phyloP scores from a whole-genome alignment of 108 stramenopile genomes.

The Discostella pseudostelligera region DNA sequence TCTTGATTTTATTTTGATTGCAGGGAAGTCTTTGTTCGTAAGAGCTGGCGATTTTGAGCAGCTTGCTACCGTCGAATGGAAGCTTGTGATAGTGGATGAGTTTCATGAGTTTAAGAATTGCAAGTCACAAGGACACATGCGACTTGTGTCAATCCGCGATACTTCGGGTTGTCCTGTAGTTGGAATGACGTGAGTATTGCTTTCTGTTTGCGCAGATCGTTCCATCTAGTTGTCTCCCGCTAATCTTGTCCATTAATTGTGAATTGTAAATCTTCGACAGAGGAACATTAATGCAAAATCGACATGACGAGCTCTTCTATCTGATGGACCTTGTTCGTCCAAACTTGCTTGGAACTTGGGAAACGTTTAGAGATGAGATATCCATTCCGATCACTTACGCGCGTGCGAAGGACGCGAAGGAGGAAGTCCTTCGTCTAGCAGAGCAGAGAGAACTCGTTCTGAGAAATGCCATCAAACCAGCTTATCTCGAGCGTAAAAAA shows the following conservation, averaged over 20 bases:
- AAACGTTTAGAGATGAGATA: conserved; percentile 50
- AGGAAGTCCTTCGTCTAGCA: conserved; percentile 26
- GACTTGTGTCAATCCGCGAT: conserved; percentile 33
- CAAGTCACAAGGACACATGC: conserved; percentile 25
- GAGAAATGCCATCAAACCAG: conserved; percentile 40
- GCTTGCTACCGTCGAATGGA: conserved; percentile 60
- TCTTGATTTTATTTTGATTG: conserved; percentile 65
- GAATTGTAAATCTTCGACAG: conserved; percentile 49
- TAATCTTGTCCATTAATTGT: conserved; percentile 21
- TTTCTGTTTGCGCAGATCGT: conserved; percentile 2
- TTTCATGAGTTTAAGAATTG: conserved; percentile 75
- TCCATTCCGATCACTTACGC: conserved; percentile 64
- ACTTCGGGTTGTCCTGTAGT: conserved; percentile 40
- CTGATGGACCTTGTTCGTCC: conserved; percentile 76
- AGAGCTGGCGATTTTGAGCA: conserved; percentile 38
- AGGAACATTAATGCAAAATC: conserved; percentile 72
- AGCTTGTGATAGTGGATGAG: conserved; percentile 81
- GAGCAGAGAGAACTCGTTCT: conserved; percentile 48
- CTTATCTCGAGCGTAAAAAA: conserved; percentile 65
- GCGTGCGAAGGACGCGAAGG: conserved; percentile 55
- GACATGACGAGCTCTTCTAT: conserved; percentile 72
- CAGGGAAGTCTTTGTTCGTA: conserved; percentile 57
- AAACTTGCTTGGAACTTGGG: conserved; percentile 55
- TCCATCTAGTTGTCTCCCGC: conserved; percentile 27
- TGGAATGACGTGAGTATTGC: conserved; percentile 43